Conservation (phyloP, 2,329 filamentous ascomycete genomes). For the Apiospora arundinis region DNA sequence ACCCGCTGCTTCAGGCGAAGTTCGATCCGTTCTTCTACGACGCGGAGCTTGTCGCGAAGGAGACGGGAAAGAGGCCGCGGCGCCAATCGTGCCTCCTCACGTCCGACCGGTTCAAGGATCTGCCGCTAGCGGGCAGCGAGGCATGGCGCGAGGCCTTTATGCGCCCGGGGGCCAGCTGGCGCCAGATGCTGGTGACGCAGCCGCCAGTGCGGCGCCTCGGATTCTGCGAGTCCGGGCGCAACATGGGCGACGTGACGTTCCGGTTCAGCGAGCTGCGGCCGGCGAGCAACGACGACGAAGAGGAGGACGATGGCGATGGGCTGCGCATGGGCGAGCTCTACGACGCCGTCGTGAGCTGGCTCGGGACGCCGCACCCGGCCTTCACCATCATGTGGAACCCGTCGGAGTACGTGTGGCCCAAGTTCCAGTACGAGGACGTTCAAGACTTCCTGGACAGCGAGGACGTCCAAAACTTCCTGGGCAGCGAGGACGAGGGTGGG, state of each 20-base stretch:
- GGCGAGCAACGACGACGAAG: not conserved
- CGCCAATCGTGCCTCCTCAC: not conserved
- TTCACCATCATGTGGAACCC: not conserved
- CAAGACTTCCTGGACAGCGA: too few species aligned
- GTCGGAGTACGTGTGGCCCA: too few species aligned
- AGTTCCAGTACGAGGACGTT: too few species aligned
- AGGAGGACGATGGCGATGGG: not conserved
- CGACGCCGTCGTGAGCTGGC: not conserved
- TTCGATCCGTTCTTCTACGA: not conserved
- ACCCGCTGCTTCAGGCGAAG: not conserved
- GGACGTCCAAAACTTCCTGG: too few species aligned
- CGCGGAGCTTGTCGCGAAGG: not conserved
- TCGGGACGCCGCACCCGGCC: not conserved
- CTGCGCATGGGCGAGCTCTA: constrained; percentile 19
- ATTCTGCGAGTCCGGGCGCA: not conserved
- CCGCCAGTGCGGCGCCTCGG: constrained; percentile 16
- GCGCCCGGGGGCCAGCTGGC: constrained; percentile 20
- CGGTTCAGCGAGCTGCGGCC: not conserved
- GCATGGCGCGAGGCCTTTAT: not conserved
- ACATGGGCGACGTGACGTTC: not conserved
- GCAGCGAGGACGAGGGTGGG: too few species aligned
- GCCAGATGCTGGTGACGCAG: constrained; percentile 24
- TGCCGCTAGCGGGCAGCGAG: not conserved
- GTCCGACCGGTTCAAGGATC: not conserved
- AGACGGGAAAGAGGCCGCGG: too few species aligned